Conservation (phyloP, 257 asterid species). For the Rubia yunnanensis region DNA sequence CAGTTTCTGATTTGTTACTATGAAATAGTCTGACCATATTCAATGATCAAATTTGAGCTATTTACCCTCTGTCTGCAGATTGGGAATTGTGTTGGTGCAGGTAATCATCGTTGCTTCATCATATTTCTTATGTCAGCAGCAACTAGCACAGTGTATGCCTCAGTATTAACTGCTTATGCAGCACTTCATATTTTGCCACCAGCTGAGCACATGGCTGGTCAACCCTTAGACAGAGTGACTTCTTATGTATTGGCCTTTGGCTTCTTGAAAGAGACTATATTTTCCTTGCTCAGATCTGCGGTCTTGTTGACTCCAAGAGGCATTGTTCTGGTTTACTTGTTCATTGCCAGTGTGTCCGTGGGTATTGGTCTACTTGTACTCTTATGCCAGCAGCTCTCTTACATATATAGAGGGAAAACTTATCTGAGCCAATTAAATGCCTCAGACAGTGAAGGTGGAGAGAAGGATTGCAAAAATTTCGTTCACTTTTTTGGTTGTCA, state of each 20-base stretch:
- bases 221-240: conserved; percentile 18
- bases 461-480: conserved; percentile 63
- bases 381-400: conserved; percentile 86
- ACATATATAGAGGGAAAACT: conserved; percentile 75
- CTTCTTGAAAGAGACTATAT: conserved; percentile 32
- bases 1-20: neutral
- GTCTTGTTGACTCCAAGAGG: conserved; percentile 65
- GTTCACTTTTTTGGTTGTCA: conserved; percentile 59
- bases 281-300: conserved; percentile 50
- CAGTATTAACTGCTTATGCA: conserved; percentile 48
- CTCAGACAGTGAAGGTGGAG: conserved; percentile 31
- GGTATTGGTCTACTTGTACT: conserved; percentile 67
- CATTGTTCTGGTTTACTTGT: conserved; percentile 63
- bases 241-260: conserved; percentile 23
- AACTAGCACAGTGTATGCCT: conserved; percentile 43
- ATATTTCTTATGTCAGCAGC: conserved; percentile 73
- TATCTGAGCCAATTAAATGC: conserved; percentile 64
- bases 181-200: conserved; percentile 51
- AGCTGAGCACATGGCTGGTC: conserved; percentile 16
- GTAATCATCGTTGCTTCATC: conserved; percentile 66
- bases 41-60: conserved; percentile 7
- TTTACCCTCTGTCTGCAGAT: conserved; percentile 46
- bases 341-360: conserved; percentile 64
- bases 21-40: neutral
- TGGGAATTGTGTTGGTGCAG: conserved; percentile 91